phyloP scores from a whole-genome alignment of 805 yeast species.

The Barnettozyma populi region DNA sequence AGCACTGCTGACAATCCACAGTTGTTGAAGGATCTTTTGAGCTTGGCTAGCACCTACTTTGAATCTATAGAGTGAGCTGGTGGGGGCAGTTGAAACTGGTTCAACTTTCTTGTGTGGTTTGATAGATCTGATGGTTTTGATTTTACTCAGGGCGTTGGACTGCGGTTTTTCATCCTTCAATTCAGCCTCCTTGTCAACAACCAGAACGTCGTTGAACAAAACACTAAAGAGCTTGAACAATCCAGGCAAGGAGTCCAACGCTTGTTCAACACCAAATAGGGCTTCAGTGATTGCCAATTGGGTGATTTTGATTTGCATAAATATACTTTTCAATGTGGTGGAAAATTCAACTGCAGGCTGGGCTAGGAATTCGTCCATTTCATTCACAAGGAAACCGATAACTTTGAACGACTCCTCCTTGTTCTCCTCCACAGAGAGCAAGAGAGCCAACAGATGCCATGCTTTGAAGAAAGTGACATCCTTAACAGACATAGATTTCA shows the following conservation, averaged over 20 bases:
- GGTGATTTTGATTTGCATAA: conserved; percentile 67
- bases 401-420: conserved; percentile 51
- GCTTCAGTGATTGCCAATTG: conserved; percentile 66
- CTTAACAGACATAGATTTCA: conserved; percentile 28
- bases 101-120: conserved; percentile 7
- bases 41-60: conserved; percentile 22
- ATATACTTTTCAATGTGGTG: conserved; percentile 21
- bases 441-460: conserved; percentile 62
- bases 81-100: neutral
- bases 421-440: conserved; percentile 59
- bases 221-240: conserved; percentile 53
- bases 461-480: conserved; percentile 48
- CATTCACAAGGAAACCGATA: conserved; percentile 45
- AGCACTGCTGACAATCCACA: conserved; percentile 74
- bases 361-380: conserved; percentile 30
- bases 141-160: conserved; percentile 6
- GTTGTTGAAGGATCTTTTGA: conserved; percentile 41
- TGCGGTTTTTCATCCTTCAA: neutral
- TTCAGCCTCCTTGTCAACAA: neutral
- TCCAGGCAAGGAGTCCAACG: conserved; percentile 61
- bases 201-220: conserved; percentile 34
- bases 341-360: conserved; percentile 6
- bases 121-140: conserved; percentile 14
- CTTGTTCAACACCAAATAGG: conserved; percentile 49
- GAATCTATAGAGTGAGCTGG: conserved; percentile 5